Evolutionary conservation across 2,329 filamentous ascomycete species (phyloP).

Genomic region (Pseudofabraea citricarpa): DNA sequence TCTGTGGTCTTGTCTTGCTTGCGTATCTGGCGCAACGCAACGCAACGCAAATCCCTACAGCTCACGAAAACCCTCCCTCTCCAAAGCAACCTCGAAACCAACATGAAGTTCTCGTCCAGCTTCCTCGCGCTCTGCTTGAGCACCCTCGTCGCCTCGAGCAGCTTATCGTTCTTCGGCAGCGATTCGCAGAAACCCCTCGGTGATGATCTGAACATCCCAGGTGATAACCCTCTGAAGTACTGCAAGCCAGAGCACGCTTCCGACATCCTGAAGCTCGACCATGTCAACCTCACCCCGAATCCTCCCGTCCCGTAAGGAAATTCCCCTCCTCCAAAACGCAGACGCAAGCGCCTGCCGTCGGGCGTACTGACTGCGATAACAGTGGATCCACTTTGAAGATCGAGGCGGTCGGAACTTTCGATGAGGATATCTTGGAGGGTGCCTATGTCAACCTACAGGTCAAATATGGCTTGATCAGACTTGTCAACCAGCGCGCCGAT

Average conservation of each 20-base stretch:
- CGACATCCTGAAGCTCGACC: slow-evolving; percentile 71
- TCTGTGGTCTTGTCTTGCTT: no score
- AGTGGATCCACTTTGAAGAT: slow-evolving; percentile 79
- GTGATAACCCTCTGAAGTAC: slow-evolving; percentile 79
- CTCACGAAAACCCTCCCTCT: no score
- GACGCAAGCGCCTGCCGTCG: no score
- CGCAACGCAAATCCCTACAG: no score
- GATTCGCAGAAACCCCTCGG: slow-evolving; percentile 44
- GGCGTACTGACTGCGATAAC: slow-evolving; percentile 17
- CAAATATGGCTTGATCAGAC: slow-evolving; percentile 89
- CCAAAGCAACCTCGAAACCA: slow-evolving; percentile 4
- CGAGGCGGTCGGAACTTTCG: slow-evolving; percentile 71
- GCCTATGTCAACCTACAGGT: slow-evolving; percentile 80
- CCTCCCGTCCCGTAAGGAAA: slow-evolving; percentile 79
- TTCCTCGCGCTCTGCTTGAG: slow-evolving; percentile 22
- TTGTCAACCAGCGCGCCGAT: slow-evolving; percentile 76
- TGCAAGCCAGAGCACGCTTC: slow-evolving; percentile 61
- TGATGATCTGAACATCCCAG: slow-evolving; percentile 45
- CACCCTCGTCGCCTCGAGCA: slow-evolving; percentile 33
- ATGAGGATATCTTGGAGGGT: slow-evolving; percentile 67
- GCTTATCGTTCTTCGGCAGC: slow-evolving; percentile 40
- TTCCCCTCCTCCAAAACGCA: no score
- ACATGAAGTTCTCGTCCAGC: slow-evolving; percentile 26
- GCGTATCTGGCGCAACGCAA: no score
- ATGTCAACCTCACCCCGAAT: slow-evolving; percentile 79